Percentiles rank a stretch among this genome's conserved stretches.
Conservation (phyloP, 2,329 filamentous ascomycete genomes). For the Trichoderma sp. region DNA sequence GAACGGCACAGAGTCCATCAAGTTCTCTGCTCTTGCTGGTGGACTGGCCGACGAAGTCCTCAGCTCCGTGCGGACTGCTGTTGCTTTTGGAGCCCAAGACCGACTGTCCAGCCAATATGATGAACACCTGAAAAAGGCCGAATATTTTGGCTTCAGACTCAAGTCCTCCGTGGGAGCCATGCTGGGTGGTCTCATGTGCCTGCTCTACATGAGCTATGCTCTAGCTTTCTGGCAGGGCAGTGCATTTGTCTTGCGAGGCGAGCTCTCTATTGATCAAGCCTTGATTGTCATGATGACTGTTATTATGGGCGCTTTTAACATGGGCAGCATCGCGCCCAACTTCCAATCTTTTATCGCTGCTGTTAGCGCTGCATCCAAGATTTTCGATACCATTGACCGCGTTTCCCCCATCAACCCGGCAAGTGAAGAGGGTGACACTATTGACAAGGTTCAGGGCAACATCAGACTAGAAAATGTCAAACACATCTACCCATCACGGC, state of each 20-base stretch:
- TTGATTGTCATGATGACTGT: slow-evolving; percentile 85
- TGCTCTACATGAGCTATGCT: slow-evolving; percentile 84
- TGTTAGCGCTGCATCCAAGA: slow-evolving; percentile 82
- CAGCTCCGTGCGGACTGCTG: slow-evolving; percentile 86
- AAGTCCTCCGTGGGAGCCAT: slow-evolving; percentile 72
- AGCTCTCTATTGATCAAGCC: slow-evolving; percentile 65
- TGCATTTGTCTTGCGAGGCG: slow-evolving; percentile 64
- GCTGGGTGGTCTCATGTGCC: slow-evolving; percentile 77
- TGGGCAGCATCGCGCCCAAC: slow-evolving; percentile 85
- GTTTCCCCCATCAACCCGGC: slow-evolving; percentile 78
- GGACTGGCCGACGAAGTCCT: slow-evolving; percentile 92
- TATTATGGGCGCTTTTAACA: slow-evolving; percentile 87
- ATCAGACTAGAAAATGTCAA: slow-evolving; percentile 80
- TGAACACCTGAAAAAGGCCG: slow-evolving; percentile 65
- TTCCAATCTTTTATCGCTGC: slow-evolving; percentile 81
- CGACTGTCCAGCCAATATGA: slow-evolving; percentile 88
- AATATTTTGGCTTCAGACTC: slow-evolving; percentile 71
- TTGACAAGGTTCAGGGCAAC: slow-evolving; percentile 70
- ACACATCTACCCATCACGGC: slow-evolving; percentile 91
- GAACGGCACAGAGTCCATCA: slow-evolving; percentile 73
- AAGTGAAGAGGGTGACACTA: slow-evolving; percentile 63
- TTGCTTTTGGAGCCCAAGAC: slow-evolving; percentile 90
- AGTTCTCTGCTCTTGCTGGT: slow-evolving; percentile 79
- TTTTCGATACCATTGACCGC: slow-evolving; percentile 91
- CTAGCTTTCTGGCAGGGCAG: slow-evolving; percentile 87